Evolutionary conservation across 1,284 basidiomycete genomes (phyloP), one percentile per base, ranked within the genome.

Genomic region (Trametes sp.): DNA sequence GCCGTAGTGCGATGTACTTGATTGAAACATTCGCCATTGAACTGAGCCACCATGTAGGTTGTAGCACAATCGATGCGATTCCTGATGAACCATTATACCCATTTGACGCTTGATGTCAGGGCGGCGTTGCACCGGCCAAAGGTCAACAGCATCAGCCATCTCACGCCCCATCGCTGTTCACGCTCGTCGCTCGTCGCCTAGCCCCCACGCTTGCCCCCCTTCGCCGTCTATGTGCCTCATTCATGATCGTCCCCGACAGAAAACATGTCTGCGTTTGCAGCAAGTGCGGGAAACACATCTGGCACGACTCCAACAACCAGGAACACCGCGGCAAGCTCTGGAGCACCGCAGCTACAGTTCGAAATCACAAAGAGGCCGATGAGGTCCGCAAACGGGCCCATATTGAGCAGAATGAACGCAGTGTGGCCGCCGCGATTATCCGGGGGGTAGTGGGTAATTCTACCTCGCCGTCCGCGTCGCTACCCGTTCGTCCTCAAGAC

Each of bases 251-350:
- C 7, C 33, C 33, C 2, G 33, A 10, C 1, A 33, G 50, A 4
- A 52, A 14, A 23, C 11, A 52, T 23, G n/a, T 52, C 4, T 52
- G 50, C 24, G n/a, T 33, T 35, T 52, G 50, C 21, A 52, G n/a
- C 50, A 36, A 52, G 11, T 52, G 50, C 33, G 6, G 21, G 1
- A 11, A 23, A 16, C 21, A 2, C 6, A 4, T 24, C 31, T 52
- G 50, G 50, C 24, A 24, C 21, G 50, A 52, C 33, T 10, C 33
- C 5, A 9, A 52, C 24, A 14, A 33, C 21, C 3, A 2, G 4
- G n/a, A 36, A 26, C 33, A 38, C 11, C 50, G 50, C 7, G 50
- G 50, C 2, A 21, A 19, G 13, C 35, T 52, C 3, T 52, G 19
- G 16, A 38, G 24, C 1, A 36, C n/a, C 5, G 8, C 21, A 8